Conservation (phyloP, 176 grass and related monocot species). For the Zoysia pacifica region DNA sequence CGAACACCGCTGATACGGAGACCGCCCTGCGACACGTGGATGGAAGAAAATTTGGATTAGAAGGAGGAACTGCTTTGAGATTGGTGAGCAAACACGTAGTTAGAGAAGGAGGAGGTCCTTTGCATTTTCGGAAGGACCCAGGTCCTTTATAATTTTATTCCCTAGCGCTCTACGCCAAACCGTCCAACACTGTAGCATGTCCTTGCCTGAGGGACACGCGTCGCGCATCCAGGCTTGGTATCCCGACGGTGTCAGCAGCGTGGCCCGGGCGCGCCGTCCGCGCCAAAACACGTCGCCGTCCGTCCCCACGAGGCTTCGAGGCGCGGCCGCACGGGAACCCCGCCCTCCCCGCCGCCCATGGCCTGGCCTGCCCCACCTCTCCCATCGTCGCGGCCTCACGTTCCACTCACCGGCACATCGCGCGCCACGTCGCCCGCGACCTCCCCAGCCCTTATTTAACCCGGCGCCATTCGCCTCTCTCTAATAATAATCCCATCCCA, state of each 20-base stretch:
- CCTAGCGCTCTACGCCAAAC: background rate
- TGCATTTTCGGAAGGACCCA: too few relatives aligned
- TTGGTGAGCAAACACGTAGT: too few relatives aligned
- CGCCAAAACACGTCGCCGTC: slow-evolving; percentile 34
- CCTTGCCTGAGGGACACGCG: background rate
- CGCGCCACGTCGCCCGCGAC: slow-evolving; percentile 48
- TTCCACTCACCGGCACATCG: slow-evolving; percentile 40
- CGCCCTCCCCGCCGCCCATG: slow-evolving; percentile 21
- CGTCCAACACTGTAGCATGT: background rate
- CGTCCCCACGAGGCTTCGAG: slow-evolving; percentile 28
- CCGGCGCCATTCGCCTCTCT: background rate
- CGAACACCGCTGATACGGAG: too few relatives aligned
- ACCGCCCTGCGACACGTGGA: too few relatives aligned
- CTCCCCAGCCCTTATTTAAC: slow-evolving; percentile 36
- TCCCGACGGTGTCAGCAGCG: slow-evolving; percentile 13
- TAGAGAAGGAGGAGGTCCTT: too few relatives aligned
- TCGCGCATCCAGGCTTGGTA: background rate
- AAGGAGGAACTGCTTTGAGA: too few relatives aligned
- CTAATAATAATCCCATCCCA: background rate
- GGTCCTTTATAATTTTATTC: too few relatives aligned
- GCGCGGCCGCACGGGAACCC: slow-evolving; percentile 11
- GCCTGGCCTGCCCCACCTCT: background rate
- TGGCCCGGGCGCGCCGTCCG: slow-evolving; percentile 22
- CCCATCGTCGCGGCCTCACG: slow-evolving; percentile 31
- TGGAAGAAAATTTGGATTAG: too few relatives aligned